phyloP scores from a whole-genome alignment of 352 stramenopile genomes.

The Phytopythium aichiense region DNA sequence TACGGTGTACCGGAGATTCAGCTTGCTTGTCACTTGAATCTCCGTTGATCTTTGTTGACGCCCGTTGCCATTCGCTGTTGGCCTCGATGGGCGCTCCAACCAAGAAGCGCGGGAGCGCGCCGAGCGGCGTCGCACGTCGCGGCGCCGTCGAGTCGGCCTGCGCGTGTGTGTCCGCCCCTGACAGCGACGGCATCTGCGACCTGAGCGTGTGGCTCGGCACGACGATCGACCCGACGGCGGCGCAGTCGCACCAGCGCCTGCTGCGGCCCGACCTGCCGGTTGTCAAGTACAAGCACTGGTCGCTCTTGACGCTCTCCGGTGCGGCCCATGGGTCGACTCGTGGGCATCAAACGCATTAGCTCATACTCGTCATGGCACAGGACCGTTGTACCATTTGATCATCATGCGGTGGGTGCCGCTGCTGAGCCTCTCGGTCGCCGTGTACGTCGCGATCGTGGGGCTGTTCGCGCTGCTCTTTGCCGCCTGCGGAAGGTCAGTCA shows the following conservation, averaged over 20 bases:
- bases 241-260: conserved; percentile 16
- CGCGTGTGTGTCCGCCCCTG: conserved; percentile 23
- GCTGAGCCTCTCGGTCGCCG: conserved; percentile 38
- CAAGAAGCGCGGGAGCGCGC: conserved; percentile 25
- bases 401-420: conserved; percentile 39
- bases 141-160: conserved; percentile 13
- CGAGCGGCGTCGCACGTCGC: conserved; percentile 9
- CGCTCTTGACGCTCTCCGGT: conserved; percentile 30
- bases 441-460: conserved; percentile 42
- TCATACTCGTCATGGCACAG: conserved; percentile 6
- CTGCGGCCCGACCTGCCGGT: conserved; percentile 37
- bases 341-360: not conserved
- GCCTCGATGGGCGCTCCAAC: conserved; percentile 27
- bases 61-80: not conserved
- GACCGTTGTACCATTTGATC: conserved; percentile 46
- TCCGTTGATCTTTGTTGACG: not conserved
- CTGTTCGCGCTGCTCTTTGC: conserved; percentile 47
- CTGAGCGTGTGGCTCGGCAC: conserved; percentile 56
- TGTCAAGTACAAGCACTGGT: conserved; percentile 48
- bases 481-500: conserved; percentile 30
- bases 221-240: conserved; percentile 28
- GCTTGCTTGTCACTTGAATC: not conserved
- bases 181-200: conserved; percentile 47
- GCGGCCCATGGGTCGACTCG: not conserved
- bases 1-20: not conserved